Evolutionary conservation across 108 stramenopile genomes (phyloP), one percentile per base, ranked within the genome.

Genomic region (Thalassiosira profunda): DNA sequence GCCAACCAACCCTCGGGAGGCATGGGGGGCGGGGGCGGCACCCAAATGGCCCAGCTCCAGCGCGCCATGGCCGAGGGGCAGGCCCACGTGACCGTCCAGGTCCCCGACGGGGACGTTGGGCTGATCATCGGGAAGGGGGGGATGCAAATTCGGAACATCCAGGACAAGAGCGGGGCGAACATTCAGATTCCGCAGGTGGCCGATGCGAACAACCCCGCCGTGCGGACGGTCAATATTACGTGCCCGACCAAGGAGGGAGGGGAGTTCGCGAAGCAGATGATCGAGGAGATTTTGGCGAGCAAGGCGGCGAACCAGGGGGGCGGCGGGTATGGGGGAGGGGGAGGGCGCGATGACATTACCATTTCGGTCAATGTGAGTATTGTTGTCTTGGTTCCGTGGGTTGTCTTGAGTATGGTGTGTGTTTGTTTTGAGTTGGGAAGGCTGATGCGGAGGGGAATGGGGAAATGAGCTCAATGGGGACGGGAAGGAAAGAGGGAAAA

Each of bases 111-210:
- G 17, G 91, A 92, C 58, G 97, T 98, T 0, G 99, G 99, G 5
- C 85, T 98, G 12, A 90, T 99, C 62, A 99, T 99, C 76, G 99
- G 99, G 15, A 97, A 94, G 78, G 96, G 93, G 0, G 99, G 99
- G 18, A 54, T 74, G 8, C 97, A 93, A 43, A 98, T 99, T 69
- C 86, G 89, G 31, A 74, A 76, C 35, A 94, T 99, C 41, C 98
- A 99, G 72, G 92, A 91, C 26, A 83, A 83, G 33, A 93, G 90
- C 21, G 93, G 95, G n/a, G 87, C 95, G 2, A 80, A 86, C 66
- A 81, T 99, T 25, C 98, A 98, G 63, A 97, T 98, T 46, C 97
- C 97, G 3, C 84, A 83, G 41, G 69, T 79, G n/a, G 84, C 92
- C 0, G 92, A 94, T 65, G 58, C 72, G 3, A 87, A 87, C 28